Evolutionary conservation across 2,329 filamentous ascomycete species (phyloP).

Genomic region (Penicillium thymicola): DNA sequence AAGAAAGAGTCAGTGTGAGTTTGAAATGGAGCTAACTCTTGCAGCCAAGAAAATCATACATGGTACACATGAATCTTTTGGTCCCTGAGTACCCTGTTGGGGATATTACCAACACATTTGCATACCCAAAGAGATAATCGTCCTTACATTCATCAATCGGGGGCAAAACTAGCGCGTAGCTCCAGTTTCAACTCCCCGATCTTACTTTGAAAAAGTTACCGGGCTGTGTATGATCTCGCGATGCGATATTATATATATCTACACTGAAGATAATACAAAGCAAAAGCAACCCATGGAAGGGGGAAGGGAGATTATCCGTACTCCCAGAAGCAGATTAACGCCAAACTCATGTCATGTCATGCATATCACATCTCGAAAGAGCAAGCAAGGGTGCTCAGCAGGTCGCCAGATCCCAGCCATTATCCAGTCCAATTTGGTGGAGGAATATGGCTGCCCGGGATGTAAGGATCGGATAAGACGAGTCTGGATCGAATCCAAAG

Average conservation of each 20-base stretch:
- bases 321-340: constrained; percentile 17
- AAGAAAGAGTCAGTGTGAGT: too few relatives aligned
- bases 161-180: not conserved
- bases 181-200: not conserved
- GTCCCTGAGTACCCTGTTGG: too few relatives aligned
- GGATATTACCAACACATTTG: too few relatives aligned
- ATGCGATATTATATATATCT: not conserved
- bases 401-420: not conserved
- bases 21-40: too few relatives aligned
- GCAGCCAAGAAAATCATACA: too few relatives aligned
- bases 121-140: too few relatives aligned
- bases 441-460: not conserved
- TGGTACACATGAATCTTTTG: too few relatives aligned
- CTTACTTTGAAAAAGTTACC: not conserved
- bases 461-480: not conserved
- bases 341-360: constrained; percentile 22
- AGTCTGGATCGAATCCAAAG: not conserved
- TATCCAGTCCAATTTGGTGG: not conserved
- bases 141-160: not conserved
- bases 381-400: not conserved
- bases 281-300: not conserved
- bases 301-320: not conserved
- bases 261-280: not conserved
- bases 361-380: constrained; percentile 15
- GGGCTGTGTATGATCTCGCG: not conserved